Conservation (phyloP, 306 rosid genomes). For the Vigna angularis region DNA sequence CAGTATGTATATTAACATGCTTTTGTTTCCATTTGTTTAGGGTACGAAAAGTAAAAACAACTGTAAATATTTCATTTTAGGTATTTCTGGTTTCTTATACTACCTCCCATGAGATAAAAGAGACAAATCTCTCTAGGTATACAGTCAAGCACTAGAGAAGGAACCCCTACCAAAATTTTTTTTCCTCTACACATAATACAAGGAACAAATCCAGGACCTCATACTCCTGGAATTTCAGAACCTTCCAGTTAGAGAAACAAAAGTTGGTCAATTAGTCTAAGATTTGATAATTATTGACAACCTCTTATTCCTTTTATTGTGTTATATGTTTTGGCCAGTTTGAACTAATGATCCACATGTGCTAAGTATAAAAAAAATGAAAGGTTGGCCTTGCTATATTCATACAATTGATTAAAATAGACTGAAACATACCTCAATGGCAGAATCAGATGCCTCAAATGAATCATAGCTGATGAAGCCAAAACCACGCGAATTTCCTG, state of each 20-base stretch:
- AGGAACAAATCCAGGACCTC: neutral
- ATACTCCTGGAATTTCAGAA: neutral
- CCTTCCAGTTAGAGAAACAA: neutral
- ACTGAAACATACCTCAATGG: slow-evolving; percentile 77
- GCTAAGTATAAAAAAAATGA: slow-evolving; percentile 33
- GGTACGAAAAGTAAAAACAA: neutral
- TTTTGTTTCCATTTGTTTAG: neutral
- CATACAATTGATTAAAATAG: slow-evolving; percentile 30
- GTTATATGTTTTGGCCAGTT: slow-evolving; percentile 6
- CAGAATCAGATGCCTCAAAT: slow-evolving; percentile 98
- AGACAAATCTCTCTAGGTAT: neutral
- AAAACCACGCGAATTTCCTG: slow-evolving; percentile 98
- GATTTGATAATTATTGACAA: neutral
- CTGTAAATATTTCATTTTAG: neutral
- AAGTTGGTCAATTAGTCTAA: neutral
- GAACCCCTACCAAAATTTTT: neutral
- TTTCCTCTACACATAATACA: neutral
- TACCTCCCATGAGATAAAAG: neutral
- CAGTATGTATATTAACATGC: neutral
- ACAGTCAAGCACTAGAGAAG: neutral
- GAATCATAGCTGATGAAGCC: slow-evolving; percentile 99
- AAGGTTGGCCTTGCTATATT: slow-evolving; percentile 17
- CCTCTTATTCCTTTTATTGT: slow-evolving; percentile 12
- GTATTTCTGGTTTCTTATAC: neutral
- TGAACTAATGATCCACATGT: neutral